Conservation (phyloP, 2,329 filamentous ascomycete species). For the Ascochyta koolunga region DNA sequence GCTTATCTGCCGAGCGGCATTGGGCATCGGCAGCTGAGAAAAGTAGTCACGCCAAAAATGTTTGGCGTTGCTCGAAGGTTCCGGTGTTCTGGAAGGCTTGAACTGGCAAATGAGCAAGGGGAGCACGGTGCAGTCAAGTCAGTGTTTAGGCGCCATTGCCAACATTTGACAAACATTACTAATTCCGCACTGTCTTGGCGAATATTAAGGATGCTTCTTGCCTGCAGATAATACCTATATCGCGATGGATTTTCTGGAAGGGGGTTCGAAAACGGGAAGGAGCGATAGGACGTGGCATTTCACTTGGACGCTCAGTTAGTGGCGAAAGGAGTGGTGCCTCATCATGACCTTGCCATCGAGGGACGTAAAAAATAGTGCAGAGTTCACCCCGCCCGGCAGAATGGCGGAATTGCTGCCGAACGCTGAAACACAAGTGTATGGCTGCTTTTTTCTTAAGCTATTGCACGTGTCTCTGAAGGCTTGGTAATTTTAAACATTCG, state of each 20-base stretch:
- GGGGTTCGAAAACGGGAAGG: conserved; percentile 3
- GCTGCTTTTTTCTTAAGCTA: conserved; percentile 8
- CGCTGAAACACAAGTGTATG: conserved; percentile 18
- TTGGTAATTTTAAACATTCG: conserved; percentile 20
- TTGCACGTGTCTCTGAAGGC: conserved; percentile 22
- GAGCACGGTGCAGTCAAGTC: conserved; percentile 1
- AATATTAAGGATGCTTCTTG: not conserved
- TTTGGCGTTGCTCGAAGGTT: conserved; percentile 16
- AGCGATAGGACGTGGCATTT: not conserved
- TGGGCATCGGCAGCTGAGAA: conserved; percentile 20
- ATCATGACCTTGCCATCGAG: not conserved
- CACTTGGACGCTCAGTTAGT: conserved; percentile 4
- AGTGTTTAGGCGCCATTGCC: conserved; percentile 3
- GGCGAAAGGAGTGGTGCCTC: conserved; percentile 2
- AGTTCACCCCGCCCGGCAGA: conserved; percentile 4
- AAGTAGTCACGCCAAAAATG: conserved; percentile 7
- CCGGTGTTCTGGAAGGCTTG: conserved; percentile 19
- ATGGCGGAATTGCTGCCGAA: conserved; percentile 7
- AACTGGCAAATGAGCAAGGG: conserved; percentile 16
- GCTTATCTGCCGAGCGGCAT: conserved; percentile 28
- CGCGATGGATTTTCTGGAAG: conserved; percentile 3
- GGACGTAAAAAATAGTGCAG: conserved; percentile 10
- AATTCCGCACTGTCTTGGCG: conserved; percentile 10
- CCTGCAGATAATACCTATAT: not conserved
- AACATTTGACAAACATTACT: not conserved